Base-by-base conservation (phyloP, 257 asterid species). In the Scutellaria minor region DNA sequence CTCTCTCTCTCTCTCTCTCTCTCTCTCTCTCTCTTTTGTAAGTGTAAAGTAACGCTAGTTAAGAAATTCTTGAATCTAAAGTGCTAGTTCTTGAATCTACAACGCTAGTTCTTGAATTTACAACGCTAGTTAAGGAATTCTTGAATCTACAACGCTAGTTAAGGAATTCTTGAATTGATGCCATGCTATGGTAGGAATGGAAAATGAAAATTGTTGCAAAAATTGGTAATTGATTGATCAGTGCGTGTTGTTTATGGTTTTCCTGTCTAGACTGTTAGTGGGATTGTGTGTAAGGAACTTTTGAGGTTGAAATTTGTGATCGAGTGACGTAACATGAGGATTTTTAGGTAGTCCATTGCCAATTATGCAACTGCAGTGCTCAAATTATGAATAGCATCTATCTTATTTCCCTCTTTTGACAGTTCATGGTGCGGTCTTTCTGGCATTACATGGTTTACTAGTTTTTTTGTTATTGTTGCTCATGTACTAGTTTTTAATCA, bases 331-430 rank as follows among this genome's bases (percentile, higher is more conserved):
- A 46, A 59, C 47, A 27, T 44, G 67, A 69, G 66, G 57, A 51
- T 67, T 2, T 68, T 50, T 45, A 18, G 50, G 52, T 48, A n/a
- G 61, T 61, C 66, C 56, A 63, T 7, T 7, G 55, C 57, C 53
- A 70, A 72, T 44, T 31, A 52, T 73, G 54, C 42, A 64, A 53
- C 39, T 67, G 45, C n/a, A 47, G 74, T 58, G 68, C 67, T 74
- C 27, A 12, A 37, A 11, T 2, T 27, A 35, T 45, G 20, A 59
- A 15, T 35, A 53, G 9, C 41, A 37, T 11, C 44, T 58, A 5
- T 48, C 42, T 56, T 46, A 4, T 7, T 39, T 66, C 46, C 61
- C 45, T 66, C 27, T 50, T 20, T 62, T 0, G 46, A 50, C 13
- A 27, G 47, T 31, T 60, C 6, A 37, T 47, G 42, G 24, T 42